Base-by-base conservation (phyloP, 2,329 filamentous ascomycete species). In the Colletotrichum aenigma region DNA sequence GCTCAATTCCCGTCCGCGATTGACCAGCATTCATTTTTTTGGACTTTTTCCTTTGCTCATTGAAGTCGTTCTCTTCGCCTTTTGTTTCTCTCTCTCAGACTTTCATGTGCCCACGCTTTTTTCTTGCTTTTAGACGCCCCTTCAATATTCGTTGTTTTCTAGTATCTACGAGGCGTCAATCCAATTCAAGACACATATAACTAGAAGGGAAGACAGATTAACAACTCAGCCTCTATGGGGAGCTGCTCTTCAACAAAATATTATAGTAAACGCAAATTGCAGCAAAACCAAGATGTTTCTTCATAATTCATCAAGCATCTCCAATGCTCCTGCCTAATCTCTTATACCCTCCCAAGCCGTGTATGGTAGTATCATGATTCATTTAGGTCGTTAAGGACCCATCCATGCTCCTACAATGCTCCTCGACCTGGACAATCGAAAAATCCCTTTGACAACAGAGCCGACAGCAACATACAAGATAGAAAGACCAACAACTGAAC, bases 1-100 rank as follows among this genome's bases (percentile, higher is more conserved):
- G 73, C 73, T 75, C 73, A 75, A 73, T 73, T 75, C 73, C 73
- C 73, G 73, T 75, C 73, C 38, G 56, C 73, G 73, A 68, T 75
- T 75, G 73, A 67, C 64, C 55, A 61, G 32, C 4, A 60, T n/a
- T 24, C 0, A 18, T 13, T 48, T 67, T 67, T 58, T 30, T 10
- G n/a, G 10, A 34, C 8, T 13, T n/a, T 6, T 26, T 9, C 3
- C 36, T 8, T 67, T 21, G 10, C 32, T 16, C 10, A 10, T 61
- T 1, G 34, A 36, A 16, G 34, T 36, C 1, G 1, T 43, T 18
- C 3, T 48, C 38, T 48, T 6, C 38, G 9, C 9, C 38, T n/a
- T 48, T 48, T 0, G 0, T 1, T 36, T 43, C 1, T n/a, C 38
- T 48, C 38, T 48, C 18, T 48, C 9, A 48, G 9, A n/a, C 5